These are phyloP conservation scores for Aphanomyces stellatus DNA, from an alignment of 352 stramenopile genomes.

Conservation along the genomic window DNA sequence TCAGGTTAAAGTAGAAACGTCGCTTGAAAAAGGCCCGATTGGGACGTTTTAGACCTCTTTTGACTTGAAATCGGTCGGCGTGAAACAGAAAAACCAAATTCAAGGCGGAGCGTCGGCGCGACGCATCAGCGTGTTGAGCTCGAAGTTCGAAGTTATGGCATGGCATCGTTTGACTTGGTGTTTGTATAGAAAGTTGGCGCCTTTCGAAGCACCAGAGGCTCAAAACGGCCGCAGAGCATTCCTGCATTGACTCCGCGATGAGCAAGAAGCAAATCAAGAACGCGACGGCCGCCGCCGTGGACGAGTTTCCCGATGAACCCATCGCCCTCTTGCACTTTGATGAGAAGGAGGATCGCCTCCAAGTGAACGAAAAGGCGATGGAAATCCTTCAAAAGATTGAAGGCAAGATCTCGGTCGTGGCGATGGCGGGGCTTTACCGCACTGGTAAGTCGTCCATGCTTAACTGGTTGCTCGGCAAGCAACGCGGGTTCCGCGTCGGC, in stretches of 20 bases:
- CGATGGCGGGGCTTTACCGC: slow-evolving; percentile 80
- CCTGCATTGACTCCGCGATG: slow-evolving; percentile 6
- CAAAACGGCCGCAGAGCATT: background rate
- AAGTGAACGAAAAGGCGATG: slow-evolving; percentile 72
- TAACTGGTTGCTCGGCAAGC: slow-evolving; percentile 72
- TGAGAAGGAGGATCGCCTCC: slow-evolving; percentile 68
- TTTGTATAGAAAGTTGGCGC: slow-evolving; percentile 10
- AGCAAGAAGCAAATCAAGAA: slow-evolving; percentile 13
- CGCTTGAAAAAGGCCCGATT: too few species aligned
- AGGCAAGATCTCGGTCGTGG: slow-evolving; percentile 66
- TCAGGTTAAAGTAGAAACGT: too few species aligned
- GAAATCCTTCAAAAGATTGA: slow-evolving; percentile 56
- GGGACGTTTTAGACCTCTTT: too few species aligned
- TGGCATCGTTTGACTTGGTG: slow-evolving; percentile 2
- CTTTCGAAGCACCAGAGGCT: slow-evolving; percentile 16
- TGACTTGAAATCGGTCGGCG: too few species aligned
- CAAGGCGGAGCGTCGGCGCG: too few species aligned
- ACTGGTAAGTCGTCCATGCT: slow-evolving; percentile 84
- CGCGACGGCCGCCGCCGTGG: slow-evolving; percentile 16
- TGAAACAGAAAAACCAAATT: too few species aligned
- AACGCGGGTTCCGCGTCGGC: slow-evolving; percentile 68
- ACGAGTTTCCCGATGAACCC: slow-evolving; percentile 61
- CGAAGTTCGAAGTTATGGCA: background rate
- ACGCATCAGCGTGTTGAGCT: too few species aligned
- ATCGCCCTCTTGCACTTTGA: slow-evolving; percentile 82